Conservation (phyloP, 1,284 basidiomycete genomes). For the Cutaneotrichosporon dermatis region DNA sequence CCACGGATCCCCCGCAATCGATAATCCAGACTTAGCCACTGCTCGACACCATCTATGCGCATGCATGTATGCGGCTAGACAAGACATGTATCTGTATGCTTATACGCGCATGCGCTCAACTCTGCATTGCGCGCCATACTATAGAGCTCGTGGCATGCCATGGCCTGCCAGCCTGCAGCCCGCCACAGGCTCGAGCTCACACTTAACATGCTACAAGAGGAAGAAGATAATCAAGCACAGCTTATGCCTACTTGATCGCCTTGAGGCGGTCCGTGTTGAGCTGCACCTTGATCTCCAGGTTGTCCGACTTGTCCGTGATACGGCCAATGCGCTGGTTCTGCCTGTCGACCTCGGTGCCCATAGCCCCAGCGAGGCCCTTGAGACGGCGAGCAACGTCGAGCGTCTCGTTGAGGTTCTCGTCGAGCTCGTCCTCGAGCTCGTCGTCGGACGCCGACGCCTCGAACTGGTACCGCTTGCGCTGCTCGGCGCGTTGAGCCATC, state of each 20-base stretch:
- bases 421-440: constrained; percentile 72
- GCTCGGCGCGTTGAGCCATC: constrained; percentile 7
- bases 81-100: no score
- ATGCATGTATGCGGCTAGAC: no score
- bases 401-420: constrained; percentile 88
- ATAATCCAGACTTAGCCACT: no score
- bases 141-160: no score
- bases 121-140: not conserved
- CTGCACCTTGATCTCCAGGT: constrained; percentile 46
- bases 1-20: no score
- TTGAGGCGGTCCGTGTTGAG: constrained; percentile 48
- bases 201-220: constrained; percentile 1
- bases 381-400: constrained; percentile 72
- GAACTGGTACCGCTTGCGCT: constrained; percentile 70
- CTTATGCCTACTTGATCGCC: constrained; percentile 37
- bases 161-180: no score
- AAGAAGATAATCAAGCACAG: not conserved
- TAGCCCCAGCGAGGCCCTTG: constrained; percentile 73
- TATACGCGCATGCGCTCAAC: not conserved
- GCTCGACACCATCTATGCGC: no score
- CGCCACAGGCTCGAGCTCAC: not conserved
- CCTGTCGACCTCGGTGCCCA: constrained; percentile 48
- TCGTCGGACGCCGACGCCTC: constrained; percentile 95
- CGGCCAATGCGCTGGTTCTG: constrained; percentile 47
- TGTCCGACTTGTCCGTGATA: constrained; percentile 50